A percentile compares a stretch with the other conserved stretches of the same genome.
Conservation (phyloP, 805 yeast genomes). For the Phaffomyces thermotolerans region DNA sequence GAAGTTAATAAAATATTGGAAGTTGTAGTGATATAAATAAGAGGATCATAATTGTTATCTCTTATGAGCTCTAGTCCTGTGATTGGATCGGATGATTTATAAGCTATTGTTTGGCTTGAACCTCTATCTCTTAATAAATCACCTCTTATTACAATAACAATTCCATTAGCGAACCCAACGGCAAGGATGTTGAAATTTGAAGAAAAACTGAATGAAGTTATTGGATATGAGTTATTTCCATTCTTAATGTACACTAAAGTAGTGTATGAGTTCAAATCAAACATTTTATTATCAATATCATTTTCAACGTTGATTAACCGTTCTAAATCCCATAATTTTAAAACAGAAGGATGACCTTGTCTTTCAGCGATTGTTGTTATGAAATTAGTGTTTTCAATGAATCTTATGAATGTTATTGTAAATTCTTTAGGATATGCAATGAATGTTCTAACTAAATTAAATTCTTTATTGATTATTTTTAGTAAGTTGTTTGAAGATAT, state of each 20-base stretch:
- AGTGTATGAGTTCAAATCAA: constrained; percentile 41
- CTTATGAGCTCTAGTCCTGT: constrained; percentile 61
- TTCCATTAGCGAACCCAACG: constrained; percentile 79
- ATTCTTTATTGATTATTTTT: constrained; percentile 47
- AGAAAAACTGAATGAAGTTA: constrained; percentile 55
- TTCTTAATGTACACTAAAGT: constrained; percentile 58
- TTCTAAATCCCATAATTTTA: constrained; percentile 69
- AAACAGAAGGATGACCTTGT: constrained; percentile 59
- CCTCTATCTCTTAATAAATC: constrained; percentile 86
- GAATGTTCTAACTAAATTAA: constrained; percentile 44
- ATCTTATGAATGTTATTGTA: constrained; percentile 50
- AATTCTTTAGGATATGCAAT: constrained; percentile 60
- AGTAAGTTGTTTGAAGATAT: constrained; percentile 53
- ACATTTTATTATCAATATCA: constrained; percentile 15
- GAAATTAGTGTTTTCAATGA: constrained; percentile 40
- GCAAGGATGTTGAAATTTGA: constrained; percentile 56
- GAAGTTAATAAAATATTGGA: constrained; percentile 61
- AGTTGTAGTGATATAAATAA: constrained; percentile 69
- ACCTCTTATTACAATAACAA: constrained; percentile 75
- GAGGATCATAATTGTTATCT: constrained; percentile 34
- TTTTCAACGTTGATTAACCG: constrained; percentile 27
- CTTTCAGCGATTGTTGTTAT: constrained; percentile 69
- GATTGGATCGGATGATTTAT: constrained; percentile 66
- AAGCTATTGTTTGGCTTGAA: constrained; percentile 74
- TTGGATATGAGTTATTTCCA: constrained; percentile 72